Conservation (phyloP, 768 basidiomycete genomes). For the Trichaptum fuscoviolaceum region DNA sequence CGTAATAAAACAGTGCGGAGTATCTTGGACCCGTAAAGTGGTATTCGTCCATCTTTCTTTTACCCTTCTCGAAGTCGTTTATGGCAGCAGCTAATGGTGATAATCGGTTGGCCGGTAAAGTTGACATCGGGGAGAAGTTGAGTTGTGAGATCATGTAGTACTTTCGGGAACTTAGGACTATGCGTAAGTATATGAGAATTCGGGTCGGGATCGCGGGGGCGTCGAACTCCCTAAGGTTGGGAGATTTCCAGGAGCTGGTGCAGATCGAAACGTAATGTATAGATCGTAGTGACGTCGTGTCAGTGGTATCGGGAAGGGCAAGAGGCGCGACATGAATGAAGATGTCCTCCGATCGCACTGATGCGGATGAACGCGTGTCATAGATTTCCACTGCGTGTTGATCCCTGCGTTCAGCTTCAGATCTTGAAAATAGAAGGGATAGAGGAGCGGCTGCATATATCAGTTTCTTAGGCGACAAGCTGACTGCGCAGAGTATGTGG, state of each 20-base stretch:
- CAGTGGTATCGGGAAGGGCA: background rate
- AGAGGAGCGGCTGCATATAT: too few relatives aligned
- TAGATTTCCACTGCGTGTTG: too few relatives aligned
- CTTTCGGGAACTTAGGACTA: background rate
- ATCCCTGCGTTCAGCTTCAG: too few relatives aligned
- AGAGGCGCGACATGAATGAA: background rate
- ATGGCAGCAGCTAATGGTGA: too few relatives aligned
- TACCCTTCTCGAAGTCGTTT: too few relatives aligned
- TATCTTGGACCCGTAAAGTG: background rate
- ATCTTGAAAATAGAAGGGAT: too few relatives aligned
- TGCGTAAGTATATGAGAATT: background rate
- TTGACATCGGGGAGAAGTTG: background rate
- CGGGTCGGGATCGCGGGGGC: background rate
- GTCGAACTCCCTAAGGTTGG: background rate
- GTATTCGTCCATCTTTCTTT: background rate
- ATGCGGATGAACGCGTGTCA: too few relatives aligned
- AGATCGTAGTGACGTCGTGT: background rate
- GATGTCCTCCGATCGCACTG: background rate
- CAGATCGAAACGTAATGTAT: background rate
- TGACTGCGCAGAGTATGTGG: too few relatives aligned
- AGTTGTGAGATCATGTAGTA: background rate
- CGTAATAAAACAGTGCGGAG: background rate
- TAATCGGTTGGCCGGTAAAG: too few relatives aligned
- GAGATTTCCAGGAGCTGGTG: background rate
- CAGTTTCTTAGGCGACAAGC: too few relatives aligned